Evolutionary conservation across 257 asterid genomes (phyloP).

Genomic region (Nemophila menziesii): DNA sequence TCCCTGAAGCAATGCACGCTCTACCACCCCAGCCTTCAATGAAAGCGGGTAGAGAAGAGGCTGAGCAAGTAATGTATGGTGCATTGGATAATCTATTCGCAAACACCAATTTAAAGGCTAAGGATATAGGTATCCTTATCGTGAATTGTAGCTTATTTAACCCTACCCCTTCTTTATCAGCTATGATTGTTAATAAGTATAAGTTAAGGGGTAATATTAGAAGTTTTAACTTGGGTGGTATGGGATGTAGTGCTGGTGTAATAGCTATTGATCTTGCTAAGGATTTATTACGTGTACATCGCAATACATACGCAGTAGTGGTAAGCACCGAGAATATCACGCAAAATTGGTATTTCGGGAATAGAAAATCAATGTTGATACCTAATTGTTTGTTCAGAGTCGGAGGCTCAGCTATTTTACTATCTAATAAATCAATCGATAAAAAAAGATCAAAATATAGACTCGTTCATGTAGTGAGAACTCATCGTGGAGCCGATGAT

Average conservation of each 20-base stretch:
- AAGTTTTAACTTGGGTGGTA: slow-evolving; percentile 4
- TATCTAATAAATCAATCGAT: slow-evolving; percentile 4
- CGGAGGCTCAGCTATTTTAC: slow-evolving; percentile 5
- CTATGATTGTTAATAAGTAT: slow-evolving; percentile 7
- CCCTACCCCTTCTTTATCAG: slow-evolving; percentile 1
- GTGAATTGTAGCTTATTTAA: slow-evolving; percentile 8
- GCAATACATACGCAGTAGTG: slow-evolving; percentile 6
- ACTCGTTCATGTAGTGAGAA: slow-evolving; percentile 2
- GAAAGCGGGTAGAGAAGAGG: slow-evolving; percentile 4
- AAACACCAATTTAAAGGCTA: neutral
- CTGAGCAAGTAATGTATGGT: slow-evolving; percentile 5
- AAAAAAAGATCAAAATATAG: slow-evolving; percentile 1
- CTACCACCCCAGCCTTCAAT: neutral
- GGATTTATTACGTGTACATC: slow-evolving; percentile 5
- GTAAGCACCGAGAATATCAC: slow-evolving; percentile 5
- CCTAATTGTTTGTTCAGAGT: slow-evolving; percentile 7
- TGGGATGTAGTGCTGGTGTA: slow-evolving; percentile 4
- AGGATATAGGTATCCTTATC: slow-evolving; percentile 3
- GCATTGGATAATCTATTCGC: slow-evolving; percentile 2
- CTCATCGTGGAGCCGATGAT: slow-evolving; percentile 6
- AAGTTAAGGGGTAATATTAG: slow-evolving; percentile 3
- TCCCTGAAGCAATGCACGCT: slow-evolving; percentile 1
- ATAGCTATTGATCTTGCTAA: slow-evolving; percentile 5
- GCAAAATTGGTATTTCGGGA: slow-evolving; percentile 6
- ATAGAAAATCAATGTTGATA: slow-evolving; percentile 4